Evolutionary conservation across 176 grass and related monocot genomes (phyloP).

Genomic region (Carex myosuroides): DNA sequence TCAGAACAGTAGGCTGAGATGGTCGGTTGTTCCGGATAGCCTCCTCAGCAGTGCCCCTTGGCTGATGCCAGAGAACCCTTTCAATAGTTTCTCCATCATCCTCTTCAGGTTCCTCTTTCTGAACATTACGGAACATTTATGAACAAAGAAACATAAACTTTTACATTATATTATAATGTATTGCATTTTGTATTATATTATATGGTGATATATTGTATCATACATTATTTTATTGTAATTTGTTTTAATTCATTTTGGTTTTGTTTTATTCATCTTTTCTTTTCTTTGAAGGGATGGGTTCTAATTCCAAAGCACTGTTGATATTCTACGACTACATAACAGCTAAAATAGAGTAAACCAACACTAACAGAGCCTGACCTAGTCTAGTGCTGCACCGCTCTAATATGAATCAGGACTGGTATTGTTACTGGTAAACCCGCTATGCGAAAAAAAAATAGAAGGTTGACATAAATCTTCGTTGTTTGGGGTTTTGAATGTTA

Average conservation of each 20-base stretch:
- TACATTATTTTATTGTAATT: background rate
- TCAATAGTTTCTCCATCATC: conserved; percentile 88
- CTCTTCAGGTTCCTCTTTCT: conserved; percentile 77
- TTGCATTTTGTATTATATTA: background rate
- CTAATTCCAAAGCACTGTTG: background rate
- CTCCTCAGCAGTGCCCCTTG: conserved; percentile 67
- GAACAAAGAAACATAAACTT: background rate
- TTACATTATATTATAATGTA: background rate
- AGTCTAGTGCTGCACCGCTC: background rate
- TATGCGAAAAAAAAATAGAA: background rate
- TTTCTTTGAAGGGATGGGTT: background rate
- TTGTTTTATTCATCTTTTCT: background rate
- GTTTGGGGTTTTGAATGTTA: background rate
- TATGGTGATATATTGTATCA: background rate
- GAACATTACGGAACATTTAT: conserved; percentile 17
- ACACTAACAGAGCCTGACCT: background rate
- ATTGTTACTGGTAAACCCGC: background rate
- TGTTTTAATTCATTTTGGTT: background rate
- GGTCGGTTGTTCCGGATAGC: conserved; percentile 58
- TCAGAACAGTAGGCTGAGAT: conserved; percentile 58
- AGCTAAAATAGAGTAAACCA: background rate
- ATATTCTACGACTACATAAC: background rate
- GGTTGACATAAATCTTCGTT: background rate
- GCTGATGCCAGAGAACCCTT: conserved; percentile 91
- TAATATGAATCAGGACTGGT: background rate